phyloP scores from a whole-genome alignment of 2,329 filamentous ascomycete species.

The Fusarium neocosmosporiellum region DNA sequence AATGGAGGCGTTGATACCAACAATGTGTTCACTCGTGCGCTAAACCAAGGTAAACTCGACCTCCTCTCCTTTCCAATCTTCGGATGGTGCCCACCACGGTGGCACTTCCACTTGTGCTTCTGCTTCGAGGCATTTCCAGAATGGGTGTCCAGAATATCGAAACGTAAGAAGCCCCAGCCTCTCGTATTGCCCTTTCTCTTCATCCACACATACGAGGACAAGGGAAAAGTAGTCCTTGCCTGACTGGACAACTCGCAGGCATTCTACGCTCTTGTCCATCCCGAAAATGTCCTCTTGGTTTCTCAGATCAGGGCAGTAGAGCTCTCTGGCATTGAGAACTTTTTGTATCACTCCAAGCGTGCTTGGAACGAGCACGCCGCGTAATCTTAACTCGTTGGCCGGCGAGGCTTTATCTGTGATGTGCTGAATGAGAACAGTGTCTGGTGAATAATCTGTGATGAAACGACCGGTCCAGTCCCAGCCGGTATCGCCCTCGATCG shows the following conservation, averaged over 20 bases:
- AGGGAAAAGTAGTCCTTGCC: neutral
- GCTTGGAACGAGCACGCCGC: neutral
- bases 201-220: neutral
- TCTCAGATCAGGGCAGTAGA: neutral
- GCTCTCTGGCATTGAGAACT: neutral
- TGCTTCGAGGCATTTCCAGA: neutral
- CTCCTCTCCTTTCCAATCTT: neutral
- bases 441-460: neutral
- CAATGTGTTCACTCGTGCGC: neutral
- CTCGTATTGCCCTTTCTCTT: neutral
- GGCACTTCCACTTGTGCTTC: neutral
- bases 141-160: neutral
- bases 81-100: neutral
- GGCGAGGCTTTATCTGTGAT: neutral
- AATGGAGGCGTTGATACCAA: too few relatives aligned
- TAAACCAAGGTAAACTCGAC: neutral
- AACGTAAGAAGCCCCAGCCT: neutral
- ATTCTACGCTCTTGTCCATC: neutral
- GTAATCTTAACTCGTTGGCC: neutral
- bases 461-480: neutral
- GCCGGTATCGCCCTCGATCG: rapidly evolving
- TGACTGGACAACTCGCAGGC: neutral
- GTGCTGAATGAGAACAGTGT: neutral
- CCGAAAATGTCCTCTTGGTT: neutral
- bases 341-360: neutral